phyloP scores from a whole-genome alignment of 139 green algal species.

The Microglena sp. region DNA sequence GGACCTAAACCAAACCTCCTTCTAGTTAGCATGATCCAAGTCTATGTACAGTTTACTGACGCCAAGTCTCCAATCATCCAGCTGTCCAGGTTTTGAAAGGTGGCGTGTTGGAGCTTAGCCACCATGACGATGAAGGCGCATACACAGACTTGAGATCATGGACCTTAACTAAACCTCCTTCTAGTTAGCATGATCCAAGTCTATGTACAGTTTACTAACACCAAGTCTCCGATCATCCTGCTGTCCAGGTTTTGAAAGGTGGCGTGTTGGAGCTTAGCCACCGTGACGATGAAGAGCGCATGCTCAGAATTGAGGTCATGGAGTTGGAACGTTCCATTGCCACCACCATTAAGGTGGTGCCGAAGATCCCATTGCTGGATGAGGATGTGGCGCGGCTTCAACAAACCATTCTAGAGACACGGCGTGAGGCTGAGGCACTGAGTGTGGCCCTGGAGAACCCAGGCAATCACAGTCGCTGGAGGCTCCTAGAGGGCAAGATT shows the following conservation, averaged over 20 bases:
- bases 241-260: conserved; percentile 24
- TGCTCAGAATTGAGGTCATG: conserved; percentile 33
- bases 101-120: too few species aligned
- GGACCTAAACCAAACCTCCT: too few species aligned
- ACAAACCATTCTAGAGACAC: conserved; percentile 48
- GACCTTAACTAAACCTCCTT: too few species aligned
- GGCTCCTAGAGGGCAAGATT: conserved; percentile 61
- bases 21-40: too few species aligned
- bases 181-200: too few species aligned
- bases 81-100: too few species aligned
- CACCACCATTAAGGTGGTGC: conserved; percentile 35
- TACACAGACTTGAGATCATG: too few species aligned
- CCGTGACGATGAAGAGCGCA: conserved; percentile 56
- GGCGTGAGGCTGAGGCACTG: conserved; percentile 47
- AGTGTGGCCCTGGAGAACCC: conserved; percentile 59
- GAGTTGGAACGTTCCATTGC: conserved; percentile 49
- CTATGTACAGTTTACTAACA: neutral
- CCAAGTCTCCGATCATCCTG: neutral
- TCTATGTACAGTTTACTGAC: too few species aligned
- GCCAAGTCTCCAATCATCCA: too few species aligned
- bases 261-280: conserved; percentile 42
- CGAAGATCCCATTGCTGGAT: conserved; percentile 44
- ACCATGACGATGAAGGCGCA: too few species aligned
- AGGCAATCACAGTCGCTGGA: conserved; percentile 46
- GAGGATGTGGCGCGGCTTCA: conserved; percentile 43